Evolutionary conservation across 495 filamentous ascomycete species (phyloP).

Genomic region (Xylaria longipes): DNA sequence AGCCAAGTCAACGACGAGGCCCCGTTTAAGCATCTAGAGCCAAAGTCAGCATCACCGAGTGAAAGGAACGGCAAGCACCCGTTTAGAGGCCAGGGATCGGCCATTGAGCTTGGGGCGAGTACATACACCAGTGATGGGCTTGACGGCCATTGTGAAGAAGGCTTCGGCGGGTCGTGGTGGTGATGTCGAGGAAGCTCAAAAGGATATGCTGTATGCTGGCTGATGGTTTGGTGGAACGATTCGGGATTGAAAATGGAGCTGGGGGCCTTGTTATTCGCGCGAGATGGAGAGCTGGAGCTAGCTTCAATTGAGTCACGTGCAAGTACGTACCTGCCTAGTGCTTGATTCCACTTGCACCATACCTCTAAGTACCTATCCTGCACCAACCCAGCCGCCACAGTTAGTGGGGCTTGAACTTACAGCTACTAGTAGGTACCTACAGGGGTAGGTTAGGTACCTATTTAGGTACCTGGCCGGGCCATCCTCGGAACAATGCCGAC

Average conservation of each 20-base stretch:
- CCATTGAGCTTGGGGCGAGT: constrained; percentile 22
- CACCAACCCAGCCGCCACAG: constrained; percentile 7
- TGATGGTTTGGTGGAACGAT: constrained; percentile 30
- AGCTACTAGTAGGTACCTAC: no score
- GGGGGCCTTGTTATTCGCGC: constrained; percentile 24
- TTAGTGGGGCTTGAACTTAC: background rate
- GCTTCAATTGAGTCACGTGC: constrained; percentile 27
- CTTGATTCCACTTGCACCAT: background rate
- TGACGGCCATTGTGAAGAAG: constrained; percentile 51
- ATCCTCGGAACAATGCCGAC: constrained; percentile 17
- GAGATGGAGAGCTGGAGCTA: constrained; percentile 25
- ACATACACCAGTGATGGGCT: constrained; percentile 52
- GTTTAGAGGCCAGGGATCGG: constrained; percentile 8
- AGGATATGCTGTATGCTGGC: constrained; percentile 21
- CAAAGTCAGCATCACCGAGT: constrained; percentile 25
- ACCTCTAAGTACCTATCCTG: no score
- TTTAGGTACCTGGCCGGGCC: background rate
- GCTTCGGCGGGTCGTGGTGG: constrained; percentile 25
- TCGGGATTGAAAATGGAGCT: constrained; percentile 29
- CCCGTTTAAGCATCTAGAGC: constrained; percentile 56
- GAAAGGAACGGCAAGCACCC: background rate
- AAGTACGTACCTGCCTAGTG: background rate
- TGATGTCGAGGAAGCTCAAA: constrained; percentile 23
- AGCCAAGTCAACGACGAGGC: constrained; percentile 53
- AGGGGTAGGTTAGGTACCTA: background rate